A percentile compares a stretch with the other conserved stretches of the same genome.
Conservation (phyloP, 2,329 filamentous ascomycete genomes). For the Pyrenochaeta sp. region DNA sequence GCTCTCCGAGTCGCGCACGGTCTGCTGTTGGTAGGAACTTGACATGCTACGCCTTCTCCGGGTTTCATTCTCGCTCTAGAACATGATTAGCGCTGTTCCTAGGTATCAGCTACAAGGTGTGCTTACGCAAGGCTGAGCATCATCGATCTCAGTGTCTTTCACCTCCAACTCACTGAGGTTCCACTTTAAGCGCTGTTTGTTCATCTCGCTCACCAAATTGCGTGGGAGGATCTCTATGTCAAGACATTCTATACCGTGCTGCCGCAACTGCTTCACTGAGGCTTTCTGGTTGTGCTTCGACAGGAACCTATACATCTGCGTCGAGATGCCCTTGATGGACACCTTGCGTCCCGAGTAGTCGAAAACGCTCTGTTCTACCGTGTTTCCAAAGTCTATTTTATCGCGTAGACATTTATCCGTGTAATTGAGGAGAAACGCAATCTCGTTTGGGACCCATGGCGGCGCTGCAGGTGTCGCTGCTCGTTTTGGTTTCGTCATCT, state of each 20-base stretch:
- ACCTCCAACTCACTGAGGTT: not conserved
- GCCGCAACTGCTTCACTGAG: not conserved
- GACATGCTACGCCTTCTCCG: not conserved
- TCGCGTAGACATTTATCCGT: constrained; percentile 2
- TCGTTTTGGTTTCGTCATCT: not conserved
- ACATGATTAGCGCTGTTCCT: not conserved
- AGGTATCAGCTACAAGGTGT: not conserved
- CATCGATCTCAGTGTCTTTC: not conserved
- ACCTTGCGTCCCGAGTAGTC: not conserved
- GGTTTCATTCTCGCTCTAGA: not conserved
- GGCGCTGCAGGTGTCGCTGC: not conserved
- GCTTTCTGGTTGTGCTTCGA: not conserved
- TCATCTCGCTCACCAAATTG: not conserved
- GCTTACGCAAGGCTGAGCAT: not conserved
- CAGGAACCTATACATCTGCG: not conserved
- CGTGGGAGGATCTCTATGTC: not conserved
- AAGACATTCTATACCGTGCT: constrained; percentile 1
- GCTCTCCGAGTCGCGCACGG: not conserved
- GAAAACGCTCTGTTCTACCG: not conserved
- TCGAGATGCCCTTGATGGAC: not conserved
- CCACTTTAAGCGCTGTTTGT: not conserved
- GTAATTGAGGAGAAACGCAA: constrained; percentile 11
- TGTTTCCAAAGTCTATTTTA: not conserved
- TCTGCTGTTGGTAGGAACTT: not conserved
- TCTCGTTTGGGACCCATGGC: constrained; percentile 2